Base-by-base conservation (phyloP, 1,284 basidiomycete species). In the Anthracocystis panici-leucophaei region DNA sequence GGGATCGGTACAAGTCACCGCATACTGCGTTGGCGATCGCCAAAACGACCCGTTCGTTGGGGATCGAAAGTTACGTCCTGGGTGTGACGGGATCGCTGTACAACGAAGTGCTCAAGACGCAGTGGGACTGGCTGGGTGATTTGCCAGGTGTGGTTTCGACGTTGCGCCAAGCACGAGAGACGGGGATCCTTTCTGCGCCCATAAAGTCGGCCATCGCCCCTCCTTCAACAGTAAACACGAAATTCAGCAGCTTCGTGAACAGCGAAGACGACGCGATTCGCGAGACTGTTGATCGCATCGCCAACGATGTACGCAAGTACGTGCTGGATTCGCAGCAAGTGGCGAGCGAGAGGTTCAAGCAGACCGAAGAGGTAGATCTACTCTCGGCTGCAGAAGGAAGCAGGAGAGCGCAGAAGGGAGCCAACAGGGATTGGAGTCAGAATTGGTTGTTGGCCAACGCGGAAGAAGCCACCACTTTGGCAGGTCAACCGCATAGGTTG, bases 41-140 rank as follows among this genome's bases (percentile, higher is more conserved):
- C 0, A 56, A 60, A 1, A 52, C 66, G 3, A 79, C 77, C 1
- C 75, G 73, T 18, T 49, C 65, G 7, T 64, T 77, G 5, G 81
- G 81, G 11, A 53, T 78, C 25, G 73, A 80, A 23, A 65, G 71
- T 12, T 79, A 77, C 58, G 81, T 84, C 16, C 61, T 83, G 8
- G 82, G 82, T 25, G 77, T 80, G 33, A 84, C 82, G 3, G 72
- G 75, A 16, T 54, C 66, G 12, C 65, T 84, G 4, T 81, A 72
- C 63, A 78, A 77, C 55, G 81, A 84, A 53, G 67, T 81, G 8
- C 54, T 83, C 49, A 68, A 74, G 35, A 82, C 80, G 1, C 68
- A 79, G 29, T 83, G 80, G 80, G 57, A 77, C 33, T 75, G 65
- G 42, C 51, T 82, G 2, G 63, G 75, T 12, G 82, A 83, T 54